phyloP scores from a whole-genome alignment of 805 yeast species.

The Torulaspora franciscae region DNA sequence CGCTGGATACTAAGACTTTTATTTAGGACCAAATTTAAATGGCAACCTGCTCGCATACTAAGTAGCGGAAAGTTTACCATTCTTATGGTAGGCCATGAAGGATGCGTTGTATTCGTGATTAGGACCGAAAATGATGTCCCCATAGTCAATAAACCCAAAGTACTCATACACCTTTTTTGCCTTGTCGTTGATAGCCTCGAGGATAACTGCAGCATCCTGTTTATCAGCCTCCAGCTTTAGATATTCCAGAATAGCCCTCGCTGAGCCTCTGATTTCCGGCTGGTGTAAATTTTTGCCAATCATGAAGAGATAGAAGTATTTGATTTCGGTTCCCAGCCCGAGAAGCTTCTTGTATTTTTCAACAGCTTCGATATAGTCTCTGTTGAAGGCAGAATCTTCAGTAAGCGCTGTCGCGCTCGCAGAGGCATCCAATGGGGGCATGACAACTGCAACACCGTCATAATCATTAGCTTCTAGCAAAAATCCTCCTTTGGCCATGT shows the following conservation, averaged over 20 bases:
- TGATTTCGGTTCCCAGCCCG: conserved; percentile 28
- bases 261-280: conserved; percentile 31
- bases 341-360: conserved; percentile 16
- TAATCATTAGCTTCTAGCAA: conserved; percentile 32
- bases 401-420: conserved; percentile 23
- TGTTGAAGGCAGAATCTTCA: conserved; percentile 29
- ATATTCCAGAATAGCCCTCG: conserved; percentile 30
- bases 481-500: conserved; percentile 28
- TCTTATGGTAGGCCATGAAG: conserved; percentile 34
- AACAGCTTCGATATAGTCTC: conserved; percentile 28
- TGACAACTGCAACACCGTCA: conserved; percentile 34
- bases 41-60: background rate
- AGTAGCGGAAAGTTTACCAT: conserved; percentile 10
- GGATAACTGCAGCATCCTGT: conserved; percentile 31
- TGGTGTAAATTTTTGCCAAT: conserved; percentile 34
- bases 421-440: conserved; percentile 26
- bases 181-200: conserved; percentile 34
- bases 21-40: too few relatives aligned
- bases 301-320: conserved; percentile 33
- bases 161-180: conserved; percentile 35
- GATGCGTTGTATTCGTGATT: conserved; percentile 34
- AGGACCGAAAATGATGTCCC: conserved; percentile 30
- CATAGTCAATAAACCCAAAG: conserved; percentile 32
- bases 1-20: too few relatives aligned
- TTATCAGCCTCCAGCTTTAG: conserved; percentile 31